A percentile compares a stretch with the other conserved stretches of the same genome.
Evolutionary conservation across 306 rosid species (phyloP).

Genomic region (Castanea crenata): DNA sequence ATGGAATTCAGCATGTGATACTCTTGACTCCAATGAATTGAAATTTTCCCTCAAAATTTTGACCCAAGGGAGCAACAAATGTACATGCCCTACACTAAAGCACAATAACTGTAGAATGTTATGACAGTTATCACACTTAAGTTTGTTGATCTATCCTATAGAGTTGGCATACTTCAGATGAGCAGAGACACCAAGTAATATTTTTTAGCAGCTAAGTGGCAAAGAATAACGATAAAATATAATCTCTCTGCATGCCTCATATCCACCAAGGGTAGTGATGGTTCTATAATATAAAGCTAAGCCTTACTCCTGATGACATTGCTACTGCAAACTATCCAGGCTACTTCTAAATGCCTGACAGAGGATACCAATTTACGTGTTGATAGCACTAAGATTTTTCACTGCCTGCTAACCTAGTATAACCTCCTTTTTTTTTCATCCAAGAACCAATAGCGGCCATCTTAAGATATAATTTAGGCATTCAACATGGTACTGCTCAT

Average conservation of each 20-base stretch:
- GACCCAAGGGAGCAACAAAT: neutral
- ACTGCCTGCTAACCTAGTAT: neutral
- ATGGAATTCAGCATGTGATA: neutral
- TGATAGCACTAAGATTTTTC: neutral
- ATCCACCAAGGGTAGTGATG: neutral
- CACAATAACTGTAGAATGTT: neutral
- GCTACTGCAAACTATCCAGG: neutral
- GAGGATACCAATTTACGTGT: neutral
- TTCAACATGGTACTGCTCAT: neutral
- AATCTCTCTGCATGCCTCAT: neutral
- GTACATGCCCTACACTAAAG: neutral
- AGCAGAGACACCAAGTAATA: neutral
- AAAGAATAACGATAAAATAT: neutral
- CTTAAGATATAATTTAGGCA: neutral
- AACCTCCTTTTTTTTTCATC: neutral
- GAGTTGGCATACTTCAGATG: neutral
- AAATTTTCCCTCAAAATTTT: neutral
- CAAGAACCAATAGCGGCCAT: neutral
- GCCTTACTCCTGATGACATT: neutral
- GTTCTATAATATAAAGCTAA: neutral
- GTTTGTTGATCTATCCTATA: neutral
- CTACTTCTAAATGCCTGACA: neutral
- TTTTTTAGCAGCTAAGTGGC: neutral
- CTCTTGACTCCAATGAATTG: neutral
- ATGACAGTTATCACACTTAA: neutral